Conservation (phyloP, 73 alveolate species). For the Paramecium caudatum region DNA sequence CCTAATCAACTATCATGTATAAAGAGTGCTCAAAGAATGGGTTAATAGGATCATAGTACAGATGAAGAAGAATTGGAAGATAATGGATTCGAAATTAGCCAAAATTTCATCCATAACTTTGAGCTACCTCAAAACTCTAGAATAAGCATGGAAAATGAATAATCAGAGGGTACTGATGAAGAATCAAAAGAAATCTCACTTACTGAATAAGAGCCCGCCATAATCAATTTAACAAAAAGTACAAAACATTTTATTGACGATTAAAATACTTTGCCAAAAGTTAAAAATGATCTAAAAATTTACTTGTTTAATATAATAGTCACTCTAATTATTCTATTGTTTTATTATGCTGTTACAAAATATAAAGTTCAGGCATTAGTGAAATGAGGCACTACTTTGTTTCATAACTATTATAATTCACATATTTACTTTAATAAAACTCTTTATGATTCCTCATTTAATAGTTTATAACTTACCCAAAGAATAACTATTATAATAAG, state of each 20-base stretch:
- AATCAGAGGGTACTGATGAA: slow-evolving; percentile 26
- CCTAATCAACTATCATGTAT: neutral
- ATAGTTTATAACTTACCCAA: slow-evolving; percentile 50
- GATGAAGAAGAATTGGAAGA: neutral
- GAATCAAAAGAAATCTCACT: neutral
- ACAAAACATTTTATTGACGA: neutral
- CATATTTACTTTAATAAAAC: slow-evolving; percentile 25
- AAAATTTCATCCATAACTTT: neutral
- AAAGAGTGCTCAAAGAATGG: neutral
- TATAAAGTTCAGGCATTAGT: slow-evolving; percentile 29
- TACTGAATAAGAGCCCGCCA: neutral
- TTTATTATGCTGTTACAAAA: neutral
- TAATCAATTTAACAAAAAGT: neutral
- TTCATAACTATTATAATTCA: slow-evolving; percentile 4
- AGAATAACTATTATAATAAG: no score
- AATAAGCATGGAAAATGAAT: neutral
- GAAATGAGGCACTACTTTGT: neutral
- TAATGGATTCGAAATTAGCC: neutral
- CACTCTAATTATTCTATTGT: slow-evolving; percentile 54
- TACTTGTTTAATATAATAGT: neutral
- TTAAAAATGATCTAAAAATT: neutral
- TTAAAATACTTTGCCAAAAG: neutral
- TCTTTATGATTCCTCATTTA: slow-evolving; percentile 23
- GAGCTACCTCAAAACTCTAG: neutral
- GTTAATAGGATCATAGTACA: neutral